Evolutionary conservation across 768 basidiomycete species (phyloP).

Genomic region (Butyriboletus loyo): DNA sequence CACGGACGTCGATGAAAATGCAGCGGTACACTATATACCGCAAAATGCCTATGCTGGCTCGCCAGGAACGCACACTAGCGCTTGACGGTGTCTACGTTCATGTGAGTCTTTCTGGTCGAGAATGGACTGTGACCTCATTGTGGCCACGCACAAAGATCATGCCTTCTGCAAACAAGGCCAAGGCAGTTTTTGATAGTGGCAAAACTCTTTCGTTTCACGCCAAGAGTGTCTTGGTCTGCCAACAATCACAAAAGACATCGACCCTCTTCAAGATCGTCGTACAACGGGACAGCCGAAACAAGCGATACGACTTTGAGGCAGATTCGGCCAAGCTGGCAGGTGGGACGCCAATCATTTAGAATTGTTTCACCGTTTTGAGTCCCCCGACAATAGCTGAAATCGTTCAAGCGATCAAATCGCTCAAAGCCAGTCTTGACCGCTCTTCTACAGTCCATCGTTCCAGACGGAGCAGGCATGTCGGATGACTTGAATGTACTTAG

Average conservation of each 20-base stretch:
- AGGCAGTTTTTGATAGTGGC: constrained; percentile 82
- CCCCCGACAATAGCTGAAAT: constrained; percentile 56
- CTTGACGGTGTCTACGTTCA: constrained; percentile 95
- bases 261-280: constrained; percentile 89
- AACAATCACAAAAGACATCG: constrained; percentile 76
- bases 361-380: not conserved
- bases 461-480: constrained; percentile 60
- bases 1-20: not conserved
- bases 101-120: constrained; percentile 39
- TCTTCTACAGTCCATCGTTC: constrained; percentile 60
- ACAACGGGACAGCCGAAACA: constrained; percentile 68
- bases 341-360: constrained; percentile 32
- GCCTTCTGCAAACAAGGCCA: constrained; percentile 75
- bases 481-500: constrained; percentile 25
- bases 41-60: constrained; percentile 91
- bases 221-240: constrained; percentile 79
- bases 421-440: constrained; percentile 64
- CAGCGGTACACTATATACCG: constrained; percentile 92
- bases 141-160: constrained; percentile 59
- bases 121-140: constrained; percentile 6
- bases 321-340: constrained; percentile 80
- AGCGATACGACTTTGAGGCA: constrained; percentile 97
- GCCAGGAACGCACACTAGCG: constrained; percentile 87
- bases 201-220: constrained; percentile 94
- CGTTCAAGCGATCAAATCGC: constrained; percentile 63